Percentiles rank a stretch among this genome's conserved stretches.
Evolutionary conservation across 1,139 yeast species (phyloP).

Genomic region (Debaryomyces robertsiae): DNA sequence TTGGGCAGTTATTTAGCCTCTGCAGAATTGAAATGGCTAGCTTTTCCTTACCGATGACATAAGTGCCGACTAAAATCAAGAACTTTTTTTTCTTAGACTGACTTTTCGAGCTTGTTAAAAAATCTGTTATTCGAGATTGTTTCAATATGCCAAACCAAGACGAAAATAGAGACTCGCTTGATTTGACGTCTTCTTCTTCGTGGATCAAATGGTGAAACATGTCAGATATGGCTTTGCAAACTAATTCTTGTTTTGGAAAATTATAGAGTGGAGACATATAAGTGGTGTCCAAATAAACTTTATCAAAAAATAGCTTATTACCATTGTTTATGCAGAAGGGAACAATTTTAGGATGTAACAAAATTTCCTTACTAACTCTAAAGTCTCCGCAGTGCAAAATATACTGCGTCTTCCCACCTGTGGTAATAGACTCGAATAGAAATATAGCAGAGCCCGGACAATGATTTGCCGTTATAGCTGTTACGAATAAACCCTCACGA

Average conservation of each 20-base stretch:
- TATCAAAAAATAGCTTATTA: constrained; percentile 35
- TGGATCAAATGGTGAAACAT: constrained; percentile 48
- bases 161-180: constrained; percentile 28
- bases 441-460: constrained; percentile 94
- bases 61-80: constrained; percentile 82
- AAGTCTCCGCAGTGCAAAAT: constrained; percentile 92
- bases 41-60: constrained; percentile 88
- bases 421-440: constrained; percentile 58
- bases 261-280: constrained; percentile 73
- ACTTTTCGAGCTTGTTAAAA: constrained; percentile 20
- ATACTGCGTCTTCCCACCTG: constrained; percentile 27
- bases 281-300: constrained; percentile 83
- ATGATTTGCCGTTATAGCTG: constrained; percentile 83
- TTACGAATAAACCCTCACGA: constrained; percentile 56
- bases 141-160: constrained; percentile 41
- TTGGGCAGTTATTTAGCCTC: constrained; percentile 48
- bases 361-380: constrained; percentile 59
- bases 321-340: constrained; percentile 31
- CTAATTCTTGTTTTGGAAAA: constrained; percentile 76
- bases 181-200: constrained; percentile 22
- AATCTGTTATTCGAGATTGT: constrained; percentile 51
- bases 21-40: constrained; percentile 72
- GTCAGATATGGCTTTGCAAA: constrained; percentile 58
- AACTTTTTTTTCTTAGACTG: constrained; percentile 37
- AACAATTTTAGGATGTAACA: constrained; percentile 34